Base-by-base conservation (phyloP, 805 yeast species). In the Candida nanaspora region DNA sequence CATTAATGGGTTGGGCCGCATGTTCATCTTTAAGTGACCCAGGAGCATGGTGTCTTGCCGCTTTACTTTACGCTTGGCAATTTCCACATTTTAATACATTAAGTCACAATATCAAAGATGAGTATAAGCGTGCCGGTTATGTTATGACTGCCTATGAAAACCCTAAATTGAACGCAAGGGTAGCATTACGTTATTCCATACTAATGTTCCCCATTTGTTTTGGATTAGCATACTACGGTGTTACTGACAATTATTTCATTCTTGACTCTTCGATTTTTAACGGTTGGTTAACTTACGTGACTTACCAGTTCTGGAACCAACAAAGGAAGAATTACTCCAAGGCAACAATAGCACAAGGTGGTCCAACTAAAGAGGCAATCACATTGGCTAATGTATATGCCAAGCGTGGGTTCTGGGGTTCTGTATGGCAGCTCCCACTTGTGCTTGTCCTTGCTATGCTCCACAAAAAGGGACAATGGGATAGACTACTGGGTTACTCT, bases 1-100 rank as follows among this genome's bases (percentile, higher is more conserved):
- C 98, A 18, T 70, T 93, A 38, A 93, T 93, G 98, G 98, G 98
- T 2, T 93, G 98, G 98, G 96, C 96, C 2, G 87, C 91, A 0
- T 84, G 96, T 11, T 78, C 86, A 3, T 76, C 88, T 1, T 63
- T 89, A 29, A 49, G 72, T 3, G 86, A 87, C 47, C 96, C 98
- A 0, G 97, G 93, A 7, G 94, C 95, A 3, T 91, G 98, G 98
- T 79, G 89, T 55, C 66, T 93, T 20, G 97, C 97, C 1, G 86
- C 83, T 0, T 65, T 93, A 39, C 65, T 93, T 31, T 93, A 85
- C 56, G 96, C 97, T 6, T 93, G 98, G 98, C 98, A 93, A 62
- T 93, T 93, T 61, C 98, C 98, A 2, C 98, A 93, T 60, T 93
- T 93, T 68, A 93, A 91, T 64, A 77, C 97, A 0, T 72, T 93